Conservation (phyloP, 805 yeast genomes). For the Lipomyces anomalus region DNA sequence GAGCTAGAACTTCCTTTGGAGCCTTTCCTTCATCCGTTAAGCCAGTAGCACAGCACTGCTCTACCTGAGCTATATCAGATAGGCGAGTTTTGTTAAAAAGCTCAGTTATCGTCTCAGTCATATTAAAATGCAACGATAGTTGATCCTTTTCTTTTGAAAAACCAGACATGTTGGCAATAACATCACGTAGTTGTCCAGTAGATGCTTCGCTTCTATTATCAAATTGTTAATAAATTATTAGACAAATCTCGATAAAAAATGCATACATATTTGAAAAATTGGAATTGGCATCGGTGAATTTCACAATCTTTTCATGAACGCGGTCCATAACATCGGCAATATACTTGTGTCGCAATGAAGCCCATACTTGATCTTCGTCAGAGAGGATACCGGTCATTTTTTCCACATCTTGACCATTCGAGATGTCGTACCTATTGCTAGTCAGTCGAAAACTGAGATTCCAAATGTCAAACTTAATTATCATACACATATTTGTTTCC, state of each 20-base stretch:
- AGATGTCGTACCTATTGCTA: no score
- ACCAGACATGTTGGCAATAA: slow-evolving; percentile 37
- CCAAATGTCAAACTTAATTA: no score
- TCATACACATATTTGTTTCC: slow-evolving; percentile 47
- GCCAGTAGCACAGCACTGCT: slow-evolving; percentile 76
- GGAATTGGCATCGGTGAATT: slow-evolving; percentile 66
- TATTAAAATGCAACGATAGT: slow-evolving; percentile 14
- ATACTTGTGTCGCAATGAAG: slow-evolving; percentile 62
- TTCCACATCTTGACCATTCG: slow-evolving; percentile 36
- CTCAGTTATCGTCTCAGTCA: slow-evolving; percentile 14
- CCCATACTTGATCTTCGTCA: slow-evolving; percentile 68
- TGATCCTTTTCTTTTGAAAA: slow-evolving; percentile 46
- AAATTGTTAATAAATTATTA: neutral
- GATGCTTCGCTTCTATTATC: slow-evolving; percentile 5
- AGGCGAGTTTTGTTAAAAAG: slow-evolving; percentile 30
- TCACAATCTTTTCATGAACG: slow-evolving; percentile 52
- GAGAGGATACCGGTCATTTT: slow-evolving; percentile 46
- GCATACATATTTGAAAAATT: slow-evolving; percentile 41
- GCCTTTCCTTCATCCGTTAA: slow-evolving; percentile 60
- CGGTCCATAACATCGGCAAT: slow-evolving; percentile 66
- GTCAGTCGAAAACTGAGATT: no score
- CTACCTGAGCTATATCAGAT: slow-evolving; percentile 74
- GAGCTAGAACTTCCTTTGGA: slow-evolving; percentile 52
- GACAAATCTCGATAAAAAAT: neutral
- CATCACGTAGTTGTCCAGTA: slow-evolving; percentile 47